Evolutionary conservation across 192 early-diverging fungal genomes (phyloP).

Genomic region (Umbelopsis sp.): DNA sequence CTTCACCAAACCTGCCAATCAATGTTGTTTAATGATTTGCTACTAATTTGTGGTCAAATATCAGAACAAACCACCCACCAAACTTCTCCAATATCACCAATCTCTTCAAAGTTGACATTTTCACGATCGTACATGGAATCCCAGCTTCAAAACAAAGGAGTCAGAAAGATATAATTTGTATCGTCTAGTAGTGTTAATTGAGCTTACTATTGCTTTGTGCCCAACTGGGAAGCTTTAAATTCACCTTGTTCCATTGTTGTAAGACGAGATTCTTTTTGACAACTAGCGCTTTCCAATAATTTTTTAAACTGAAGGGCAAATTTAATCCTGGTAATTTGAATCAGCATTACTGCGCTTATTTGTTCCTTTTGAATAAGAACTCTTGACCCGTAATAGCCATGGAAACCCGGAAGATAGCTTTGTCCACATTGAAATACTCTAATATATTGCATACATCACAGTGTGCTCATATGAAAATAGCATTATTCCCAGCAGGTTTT

Average conservation of each 20-base stretch:
- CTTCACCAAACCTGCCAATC: conserved; percentile 78
- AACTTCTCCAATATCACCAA: conserved; percentile 89
- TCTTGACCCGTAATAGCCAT: too few relatives aligned
- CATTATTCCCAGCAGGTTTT: too few relatives aligned
- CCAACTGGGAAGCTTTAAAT: conserved; percentile 59
- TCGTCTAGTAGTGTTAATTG: not conserved
- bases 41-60: not conserved
- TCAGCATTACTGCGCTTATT: conserved; percentile 1
- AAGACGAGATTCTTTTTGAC: not conserved
- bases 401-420: too few relatives aligned
- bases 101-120: conserved; percentile 75
- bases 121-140: conserved; percentile 83
- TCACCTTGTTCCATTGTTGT: conserved; percentile 35
- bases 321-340: not conserved
- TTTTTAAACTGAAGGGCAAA: not conserved
- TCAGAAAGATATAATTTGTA: not conserved
- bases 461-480: too few relatives aligned
- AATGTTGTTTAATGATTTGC: too few relatives aligned
- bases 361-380: too few relatives aligned
- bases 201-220: conserved; percentile 65
- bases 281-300: too few relatives aligned
- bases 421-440: too few relatives aligned
- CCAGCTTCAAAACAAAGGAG: conserved; percentile 59
- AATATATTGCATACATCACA: too few relatives aligned
- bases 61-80: conserved; percentile 54